Evolutionary conservation across 805 yeast species (phyloP), one percentile per base, ranked within the genome.

Genomic region (Hanseniaspora jakobsenii): DNA sequence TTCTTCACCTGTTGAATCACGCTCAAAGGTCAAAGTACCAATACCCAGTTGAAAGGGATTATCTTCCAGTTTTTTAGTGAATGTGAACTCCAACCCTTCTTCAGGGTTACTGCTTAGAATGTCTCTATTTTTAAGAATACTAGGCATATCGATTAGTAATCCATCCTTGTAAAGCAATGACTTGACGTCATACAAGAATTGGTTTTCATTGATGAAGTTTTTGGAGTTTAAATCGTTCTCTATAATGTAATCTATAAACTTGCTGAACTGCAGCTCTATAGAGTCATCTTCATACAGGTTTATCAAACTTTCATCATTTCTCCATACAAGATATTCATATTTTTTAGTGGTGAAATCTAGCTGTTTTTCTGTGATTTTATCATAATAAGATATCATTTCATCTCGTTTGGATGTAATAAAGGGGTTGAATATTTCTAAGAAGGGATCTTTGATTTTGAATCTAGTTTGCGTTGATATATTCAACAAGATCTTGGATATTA

Each of bases 361-460:
- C 52, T 75, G 78, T 44, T 82, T 65, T 4, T 78, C 77, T 0
- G 94, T 80, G 24, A 87, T 69, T 48, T 72, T 74, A 55, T 76
- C 83, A 52, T 81, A 72, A 62, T 83, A 89, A 14, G 74, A 75
- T n/a, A 67, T 53, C 6, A 86, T 62, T 51, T 82, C 83, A 0
- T 52, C 61, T 42, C 69, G 69, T 53, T 80, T 78, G 13, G 63
- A 66, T 2, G 67, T 65, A 17, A 89, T 67, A 52, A 89, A 86
- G 2, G 45, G 51, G 59, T 91, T 89, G 75, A 89, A 70, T 27
- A 64, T 66, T 16, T 72, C 66, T 61, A 89, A 65, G 67, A 79
- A 84, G 0, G 91, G 85, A 55, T 89, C 97, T 55, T 87, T 89
- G 37, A 77, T 76, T 7, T 83, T 80, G 60, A 91, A 85, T 38